These are phyloP conservation scores for Hawksworthiomyces lignivorus DNA, from an alignment of 2,329 filamentous ascomycete genomes.

Conservation along the genomic window DNA sequence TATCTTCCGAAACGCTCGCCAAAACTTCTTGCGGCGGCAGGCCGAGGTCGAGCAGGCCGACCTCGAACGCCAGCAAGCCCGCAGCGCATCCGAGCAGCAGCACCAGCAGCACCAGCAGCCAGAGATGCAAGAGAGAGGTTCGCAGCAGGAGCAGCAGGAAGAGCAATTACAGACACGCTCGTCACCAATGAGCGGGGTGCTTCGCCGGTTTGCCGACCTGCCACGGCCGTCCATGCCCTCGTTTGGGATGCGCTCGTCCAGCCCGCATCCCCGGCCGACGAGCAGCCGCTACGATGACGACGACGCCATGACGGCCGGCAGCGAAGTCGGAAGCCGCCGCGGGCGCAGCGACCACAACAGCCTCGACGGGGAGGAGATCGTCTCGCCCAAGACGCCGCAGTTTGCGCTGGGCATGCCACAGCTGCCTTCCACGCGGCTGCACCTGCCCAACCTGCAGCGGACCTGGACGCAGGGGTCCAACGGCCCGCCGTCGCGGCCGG, in stretches of 20 bases:
- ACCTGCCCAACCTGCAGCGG: constrained; percentile 33
- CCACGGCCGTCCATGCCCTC: constrained; percentile 22
- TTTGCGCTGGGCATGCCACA: constrained; percentile 30
- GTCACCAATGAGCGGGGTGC: constrained; percentile 14
- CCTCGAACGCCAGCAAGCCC: constrained; percentile 18
- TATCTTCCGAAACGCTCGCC: constrained; percentile 14
- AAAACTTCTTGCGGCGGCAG: constrained; percentile 13
- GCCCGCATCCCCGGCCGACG: constrained; percentile 16
- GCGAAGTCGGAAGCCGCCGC: no score
- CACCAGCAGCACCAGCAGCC: constrained; percentile 4
- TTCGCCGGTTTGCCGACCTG: constrained; percentile 20
- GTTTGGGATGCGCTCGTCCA: constrained; percentile 17
- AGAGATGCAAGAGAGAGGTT: constrained; percentile 21
- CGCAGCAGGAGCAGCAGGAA: constrained; percentile 2
- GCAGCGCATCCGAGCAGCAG: background rate
- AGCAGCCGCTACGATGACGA: constrained; percentile 16
- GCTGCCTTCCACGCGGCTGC: constrained; percentile 33
- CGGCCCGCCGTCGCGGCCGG: constrained; percentile 20
- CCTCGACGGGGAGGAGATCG: constrained; percentile 15
- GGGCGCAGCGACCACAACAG: constrained; percentile 4
- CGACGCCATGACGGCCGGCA: no score
- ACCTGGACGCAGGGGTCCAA: constrained; percentile 30
- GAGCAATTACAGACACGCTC: constrained; percentile 1
- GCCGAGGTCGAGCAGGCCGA: constrained; percentile 15
- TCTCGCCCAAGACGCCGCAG: constrained; percentile 40